Evolutionary conservation across 441 rosid genomes (phyloP), one percentile per base, ranked within the genome.

Genomic region (Syzygium syzygioides): DNA sequence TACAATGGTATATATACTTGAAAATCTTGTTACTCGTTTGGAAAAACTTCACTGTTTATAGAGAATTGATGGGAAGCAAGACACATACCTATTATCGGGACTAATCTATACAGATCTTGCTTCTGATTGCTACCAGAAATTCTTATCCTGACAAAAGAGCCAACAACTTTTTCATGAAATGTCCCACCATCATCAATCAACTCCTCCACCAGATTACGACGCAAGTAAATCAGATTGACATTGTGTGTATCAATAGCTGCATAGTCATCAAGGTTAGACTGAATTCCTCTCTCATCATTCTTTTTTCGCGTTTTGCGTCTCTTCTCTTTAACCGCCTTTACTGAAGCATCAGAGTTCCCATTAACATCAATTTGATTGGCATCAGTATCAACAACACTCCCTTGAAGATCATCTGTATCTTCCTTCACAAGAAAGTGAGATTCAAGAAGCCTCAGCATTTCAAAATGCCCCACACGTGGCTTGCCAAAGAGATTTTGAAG

Each of bases 81-180:
- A 86, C 88, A 92, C 90, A 90, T 92, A 97, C 99, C 99, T 68
- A 94, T 93, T 94, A 97, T 96, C 91, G 96, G 98, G 86, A 96
- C 99, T 85, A 96, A 95, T 92, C 99, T 95, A 92, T 97, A 97
- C 90, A 96, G 87, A 93, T 96, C 99, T 94, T 96, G 99, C 96
- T 96, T 96, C 92, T 95, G 99, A 90, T 90, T 93, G 90, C 91
- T 95, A 54, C 98, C 99, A 89, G 98, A 92, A 90, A 97, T 95
- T 93, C 97, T 94, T 88, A 97, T 92, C 91, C 99, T 94, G 91
- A 94, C 99, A 96, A 96, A 97, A 90, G 98, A 90, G 66, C 96
- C 96, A 83, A 95, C 94, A 87, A 94, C 99, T 93, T 96, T 97
- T 79, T 96, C 97, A 91, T 91, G 94, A 89, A 97, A 97, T 84